Base-by-base conservation (phyloP, 2,329 filamentous ascomycete species). In the Cladophialophora exuberans region DNA sequence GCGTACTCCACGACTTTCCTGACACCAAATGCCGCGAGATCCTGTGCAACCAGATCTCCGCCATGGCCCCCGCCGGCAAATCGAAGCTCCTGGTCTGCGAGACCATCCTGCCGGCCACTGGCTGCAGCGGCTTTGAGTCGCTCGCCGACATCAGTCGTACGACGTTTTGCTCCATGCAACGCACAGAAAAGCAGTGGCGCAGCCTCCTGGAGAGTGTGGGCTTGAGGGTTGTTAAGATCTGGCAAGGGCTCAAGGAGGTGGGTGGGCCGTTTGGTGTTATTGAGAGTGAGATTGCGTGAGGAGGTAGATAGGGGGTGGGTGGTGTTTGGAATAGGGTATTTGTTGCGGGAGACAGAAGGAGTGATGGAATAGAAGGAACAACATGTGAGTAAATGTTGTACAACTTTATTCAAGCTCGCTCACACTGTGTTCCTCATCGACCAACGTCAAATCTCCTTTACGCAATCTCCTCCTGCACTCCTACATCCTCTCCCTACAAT, bases 1-100 rank as follows among this genome's bases (percentile, higher is more conserved):
- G 64, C n/a, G 59, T 72, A n/a, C 59, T 72, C 3, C 70, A 73
- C 54, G 69, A 73, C 52, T 73, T 70, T 67, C 61, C 67, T 3
- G 67, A 73, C 52, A 60, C 64, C 1, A 58, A 61, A 17, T 69
- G 67, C 49, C 60, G 62, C 9, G 63, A 66, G 20, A 73, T 74
- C 38, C 66, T 73, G 2, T 48, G 50, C 1, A 66, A 68, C 22
- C 49, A 63, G 5, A 49, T 47, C 7, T 55, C 25, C 1, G 60
- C 61, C 36, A 67, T 68, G 66, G 48, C 60, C 6, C 57, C 60
- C n/a, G n/a, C n/a, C 2, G 65, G 62, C 1, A 62, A 64, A 23
- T 67, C 64, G 3, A 52, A 52, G 2, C 44, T 69, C 11, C 42
- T 70, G 4, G 64, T 70, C 28, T 61, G 65, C 36, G 68, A 70